Evolutionary conservation across 2,329 filamentous ascomycete species (phyloP).

Genomic region (Talaromyces sp.): DNA sequence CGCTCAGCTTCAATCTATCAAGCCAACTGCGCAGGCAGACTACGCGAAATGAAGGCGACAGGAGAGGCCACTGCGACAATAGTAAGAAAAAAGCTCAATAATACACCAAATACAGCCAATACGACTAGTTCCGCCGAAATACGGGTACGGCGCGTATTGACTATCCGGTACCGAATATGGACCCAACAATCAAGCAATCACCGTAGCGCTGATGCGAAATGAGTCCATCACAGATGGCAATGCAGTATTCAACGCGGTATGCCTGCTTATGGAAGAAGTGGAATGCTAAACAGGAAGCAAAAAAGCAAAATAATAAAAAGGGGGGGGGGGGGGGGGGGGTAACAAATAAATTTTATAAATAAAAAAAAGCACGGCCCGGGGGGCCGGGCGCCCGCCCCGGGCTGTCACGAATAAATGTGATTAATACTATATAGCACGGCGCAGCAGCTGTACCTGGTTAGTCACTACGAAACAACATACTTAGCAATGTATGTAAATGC

Average conservation of each 20-base stretch:
- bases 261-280: not conserved
- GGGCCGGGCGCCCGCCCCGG: too few species aligned
- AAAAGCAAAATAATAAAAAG: not conserved
- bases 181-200: constrained; percentile 2
- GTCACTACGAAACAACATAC: constrained; percentile 7
- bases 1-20: not conserved
- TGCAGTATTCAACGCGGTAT: not conserved
- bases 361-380: too few species aligned
- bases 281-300: not conserved
- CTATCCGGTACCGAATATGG: not conserved
- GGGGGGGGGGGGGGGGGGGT: too few species aligned
- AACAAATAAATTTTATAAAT: too few species aligned
- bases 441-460: constrained; percentile 1
- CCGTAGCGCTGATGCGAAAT: constrained; percentile 1
- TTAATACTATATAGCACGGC: not conserved
- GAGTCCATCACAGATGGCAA: not conserved
- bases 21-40: not conserved
- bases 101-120: not conserved
- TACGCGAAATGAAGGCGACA: not conserved
- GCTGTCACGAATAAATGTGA: not conserved
- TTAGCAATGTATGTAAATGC: constrained; percentile 1
- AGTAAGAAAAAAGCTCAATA: not conserved
- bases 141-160: constrained; percentile 7
- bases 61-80: not conserved
- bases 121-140: constrained; percentile 2